Evolutionary conservation across 208 protist species (phyloP), one percentile per base, ranked within the genome.

Genomic region (Phytomonas sp.): DNA sequence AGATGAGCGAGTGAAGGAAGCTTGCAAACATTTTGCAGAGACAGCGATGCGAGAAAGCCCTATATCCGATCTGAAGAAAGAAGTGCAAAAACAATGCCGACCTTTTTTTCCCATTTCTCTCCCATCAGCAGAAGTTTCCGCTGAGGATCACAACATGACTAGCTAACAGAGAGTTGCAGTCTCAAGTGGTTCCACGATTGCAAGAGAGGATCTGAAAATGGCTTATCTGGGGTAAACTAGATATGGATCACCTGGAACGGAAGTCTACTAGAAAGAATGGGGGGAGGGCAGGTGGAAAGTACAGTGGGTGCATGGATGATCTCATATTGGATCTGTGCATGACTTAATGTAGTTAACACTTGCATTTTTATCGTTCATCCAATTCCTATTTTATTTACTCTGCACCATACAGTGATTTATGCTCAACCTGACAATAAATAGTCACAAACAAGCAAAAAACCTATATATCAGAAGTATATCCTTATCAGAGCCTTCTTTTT

Each of bases 1-100:
- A 6, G 88, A 96, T 56, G 80, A 87, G 66, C 81, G 82, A 4
- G n/a, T 91, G 4, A 76, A 75, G 46, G 20, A 67, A 59, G 74
- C 69, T 13, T 37, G 60, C 28, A 64, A 64, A 64, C 60, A 37
- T 64, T 37, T 37, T 64, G 60, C 60, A 23, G 15, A 64, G 31
- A 37, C 60, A 29, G 28, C 33, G 26, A 56, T 56, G 23, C 9
- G 46, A 56, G 46, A 26, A 26, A 56, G 4, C 11, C 46, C 46
- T 26, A 56, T 56, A 56, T 56, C 11, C 46, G 20, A 56, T 26
- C 46, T 56, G 4, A 11, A 56, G 17, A 23, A 56, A 1, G 23
- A 26, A 23, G 46, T 56, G 23, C 46, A 56, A 26, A 26, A 56
- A 56, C 46, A 26, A 56, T 56, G 46, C 23, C 17, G 46, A 2